Evolutionary conservation across 1,284 basidiomycete species (phyloP), one percentile per base, ranked within the genome.

Genomic region (Somion occarium): DNA sequence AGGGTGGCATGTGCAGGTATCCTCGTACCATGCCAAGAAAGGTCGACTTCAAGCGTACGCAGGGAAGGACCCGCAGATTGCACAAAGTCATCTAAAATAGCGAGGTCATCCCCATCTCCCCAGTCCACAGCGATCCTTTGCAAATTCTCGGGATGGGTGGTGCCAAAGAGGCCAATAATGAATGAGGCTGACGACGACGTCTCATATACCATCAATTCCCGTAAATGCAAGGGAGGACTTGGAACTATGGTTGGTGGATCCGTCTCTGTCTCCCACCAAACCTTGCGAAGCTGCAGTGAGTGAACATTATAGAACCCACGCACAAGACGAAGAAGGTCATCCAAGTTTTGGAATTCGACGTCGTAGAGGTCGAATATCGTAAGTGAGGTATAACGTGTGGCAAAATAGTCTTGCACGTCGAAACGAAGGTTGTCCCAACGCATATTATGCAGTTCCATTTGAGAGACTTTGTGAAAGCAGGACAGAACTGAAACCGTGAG

Each of bases 21-120:
- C 12, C n/a, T 43, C 48, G 15, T 24, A 49, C 48, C 38, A 41
- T 49, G 48, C 48, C 48, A 49, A 5, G 48, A 43, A 15, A 49
- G 39, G 26, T 49, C 48, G 37, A 49, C 24, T 15, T 42, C 48
- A 15, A 49, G 22, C 11, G 27, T 43, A 18, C 30, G 38, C 7
- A 49, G 26, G 18, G 48, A 43, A 7, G 30, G 34, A 22, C 39
- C 39, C 18, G 48, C 38, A 15, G 20, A 23, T 18, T 9, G 24
- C 4, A 49, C 39, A 18, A 49, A 27, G 30, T 44, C 30, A 23
- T 24, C 5, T 27, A 49, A 22, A 20, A 49, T 30, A 12, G 22
- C n/a, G 15, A 38, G 39, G 43, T 49, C 48, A 43, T 49, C 48
- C 15, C 24, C 25, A n/a, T 39, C 22, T 15, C 39, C 39, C 48